These are phyloP conservation scores for Neurospora cerealis DNA, from an alignment of 495 filamentous ascomycete species.

Conservation along the genomic window DNA sequence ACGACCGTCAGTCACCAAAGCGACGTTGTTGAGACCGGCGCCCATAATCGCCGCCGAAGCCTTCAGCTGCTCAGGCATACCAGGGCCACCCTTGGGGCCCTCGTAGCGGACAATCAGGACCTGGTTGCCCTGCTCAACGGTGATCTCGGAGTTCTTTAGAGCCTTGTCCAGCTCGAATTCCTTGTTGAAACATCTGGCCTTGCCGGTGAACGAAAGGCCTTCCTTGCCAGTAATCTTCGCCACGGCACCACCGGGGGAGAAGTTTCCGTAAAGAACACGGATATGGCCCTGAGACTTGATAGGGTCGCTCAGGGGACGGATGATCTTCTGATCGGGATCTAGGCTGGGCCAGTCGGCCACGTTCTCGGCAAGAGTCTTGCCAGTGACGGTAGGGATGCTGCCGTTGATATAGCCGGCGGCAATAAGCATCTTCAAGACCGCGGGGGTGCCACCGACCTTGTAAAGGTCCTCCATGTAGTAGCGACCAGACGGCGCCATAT, in stretches of 20 bases:
- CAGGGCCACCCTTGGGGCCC: slow-evolving; percentile 88
- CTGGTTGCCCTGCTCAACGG: slow-evolving; percentile 60
- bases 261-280: slow-evolving; percentile 81
- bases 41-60: slow-evolving; percentile 89
- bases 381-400: slow-evolving; percentile 80
- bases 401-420: slow-evolving; percentile 77
- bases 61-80: slow-evolving; percentile 97
- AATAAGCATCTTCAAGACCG: slow-evolving; percentile 85
- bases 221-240: slow-evolving; percentile 99
- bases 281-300: slow-evolving; percentile 87
- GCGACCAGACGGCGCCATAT: slow-evolving; percentile 78
- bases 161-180: slow-evolving; percentile 70
- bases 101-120: slow-evolving; percentile 92
- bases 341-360: slow-evolving; percentile 72
- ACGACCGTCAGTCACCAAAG: slow-evolving; percentile 86
- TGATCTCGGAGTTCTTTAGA: slow-evolving; percentile 57
- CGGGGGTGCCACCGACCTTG: slow-evolving; percentile 81
- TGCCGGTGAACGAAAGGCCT: slow-evolving; percentile 70
- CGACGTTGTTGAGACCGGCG: slow-evolving; percentile 77
- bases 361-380: slow-evolving; percentile 83
- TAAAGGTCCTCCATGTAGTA: slow-evolving; percentile 96
- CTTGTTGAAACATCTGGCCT: slow-evolving; percentile 85
- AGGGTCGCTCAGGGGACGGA: slow-evolving; percentile 69
- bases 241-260: slow-evolving; percentile 85
- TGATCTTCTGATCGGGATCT: slow-evolving; percentile 72